phyloP scores from a whole-genome alignment of 208 protist genomes.

The Polymyxa betae region DNA sequence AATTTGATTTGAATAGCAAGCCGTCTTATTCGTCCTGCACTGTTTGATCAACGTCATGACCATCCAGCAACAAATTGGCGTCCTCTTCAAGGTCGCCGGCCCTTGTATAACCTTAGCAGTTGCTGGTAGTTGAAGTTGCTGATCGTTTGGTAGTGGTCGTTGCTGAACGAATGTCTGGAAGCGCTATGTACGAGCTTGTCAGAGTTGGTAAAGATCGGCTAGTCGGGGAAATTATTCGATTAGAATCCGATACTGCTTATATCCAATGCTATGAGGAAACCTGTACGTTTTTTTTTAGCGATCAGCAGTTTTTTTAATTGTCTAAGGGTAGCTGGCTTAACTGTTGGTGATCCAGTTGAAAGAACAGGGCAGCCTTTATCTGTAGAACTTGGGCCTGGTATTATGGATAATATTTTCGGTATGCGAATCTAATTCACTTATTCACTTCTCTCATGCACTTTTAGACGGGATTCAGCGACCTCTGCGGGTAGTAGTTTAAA shows the following conservation, averaged over 20 bases:
- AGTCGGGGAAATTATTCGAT: conserved; percentile 99
- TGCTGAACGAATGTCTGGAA: conserved; percentile 97
- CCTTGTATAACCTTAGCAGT: background rate
- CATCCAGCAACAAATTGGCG: too few species aligned
- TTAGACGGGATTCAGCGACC: conserved; percentile 99
- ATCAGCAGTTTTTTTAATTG: conserved; percentile 63
- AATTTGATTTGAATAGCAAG: too few species aligned
- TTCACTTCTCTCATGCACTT: too few species aligned
- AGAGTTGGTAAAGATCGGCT: conserved; percentile 95
- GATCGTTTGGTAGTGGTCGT: conserved; percentile 88
- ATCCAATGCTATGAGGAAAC: conserved; percentile 99
- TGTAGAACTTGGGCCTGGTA: conserved; percentile 98
- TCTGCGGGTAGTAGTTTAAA: conserved; percentile 79
- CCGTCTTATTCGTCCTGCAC: too few species aligned
- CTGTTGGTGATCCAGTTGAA: conserved; percentile 97
- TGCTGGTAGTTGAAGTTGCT: background rate
- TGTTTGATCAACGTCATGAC: too few species aligned
- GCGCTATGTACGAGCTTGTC: conserved; percentile 99
- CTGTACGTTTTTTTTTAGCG: conserved; percentile 58
- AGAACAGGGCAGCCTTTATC: conserved; percentile 98
- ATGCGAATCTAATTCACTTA: too few species aligned
- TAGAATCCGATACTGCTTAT: conserved; percentile 97
- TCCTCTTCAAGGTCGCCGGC: background rate
- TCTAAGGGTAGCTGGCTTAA: too few species aligned
- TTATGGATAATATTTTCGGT: conserved; percentile 99